Conservation (phyloP, 768 basidiomycete species). For the Gymnopilus junonius region DNA sequence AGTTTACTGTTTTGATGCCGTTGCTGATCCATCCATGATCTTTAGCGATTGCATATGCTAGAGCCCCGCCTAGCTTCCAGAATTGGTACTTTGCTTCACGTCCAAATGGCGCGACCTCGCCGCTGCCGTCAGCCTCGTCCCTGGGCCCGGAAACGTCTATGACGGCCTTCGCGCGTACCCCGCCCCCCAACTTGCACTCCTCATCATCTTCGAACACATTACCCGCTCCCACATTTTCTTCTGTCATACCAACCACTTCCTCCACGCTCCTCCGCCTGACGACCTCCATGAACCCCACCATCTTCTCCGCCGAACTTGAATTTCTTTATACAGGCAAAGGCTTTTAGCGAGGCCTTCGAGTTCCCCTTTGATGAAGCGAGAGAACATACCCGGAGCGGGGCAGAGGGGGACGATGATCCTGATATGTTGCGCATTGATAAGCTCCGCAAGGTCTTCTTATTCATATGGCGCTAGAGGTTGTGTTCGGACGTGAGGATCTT, state of each 20-base stretch:
- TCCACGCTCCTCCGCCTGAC: constrained; percentile 62
- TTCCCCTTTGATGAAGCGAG: too few species aligned
- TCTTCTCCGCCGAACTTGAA: constrained; percentile 91
- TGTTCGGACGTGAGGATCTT: too few species aligned
- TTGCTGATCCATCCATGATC: neutral
- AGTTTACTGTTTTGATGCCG: neutral
- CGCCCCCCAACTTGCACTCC: constrained; percentile 2
- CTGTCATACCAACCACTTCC: constrained; percentile 36
- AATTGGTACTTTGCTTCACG: constrained; percentile 80
- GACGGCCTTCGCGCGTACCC: constrained; percentile 48
- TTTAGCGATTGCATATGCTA: constrained; percentile 92
- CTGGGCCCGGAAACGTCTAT: constrained; percentile 48
- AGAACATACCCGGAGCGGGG: too few species aligned
- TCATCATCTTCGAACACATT: neutral
- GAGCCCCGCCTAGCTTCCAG: constrained; percentile 92
- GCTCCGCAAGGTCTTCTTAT: too few species aligned
- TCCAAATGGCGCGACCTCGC: constrained; percentile 11
- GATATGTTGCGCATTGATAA: too few species aligned
- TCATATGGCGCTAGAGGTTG: too few species aligned
- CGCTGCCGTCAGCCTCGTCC: constrained; percentile 55
- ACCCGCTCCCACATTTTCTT: neutral
- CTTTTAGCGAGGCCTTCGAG: too few species aligned
- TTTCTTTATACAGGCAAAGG: too few species aligned
- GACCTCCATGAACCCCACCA: constrained; percentile 71
- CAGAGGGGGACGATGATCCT: too few species aligned